Conservation (phyloP, 306 rosid species). For the Acmispon strigosus region DNA sequence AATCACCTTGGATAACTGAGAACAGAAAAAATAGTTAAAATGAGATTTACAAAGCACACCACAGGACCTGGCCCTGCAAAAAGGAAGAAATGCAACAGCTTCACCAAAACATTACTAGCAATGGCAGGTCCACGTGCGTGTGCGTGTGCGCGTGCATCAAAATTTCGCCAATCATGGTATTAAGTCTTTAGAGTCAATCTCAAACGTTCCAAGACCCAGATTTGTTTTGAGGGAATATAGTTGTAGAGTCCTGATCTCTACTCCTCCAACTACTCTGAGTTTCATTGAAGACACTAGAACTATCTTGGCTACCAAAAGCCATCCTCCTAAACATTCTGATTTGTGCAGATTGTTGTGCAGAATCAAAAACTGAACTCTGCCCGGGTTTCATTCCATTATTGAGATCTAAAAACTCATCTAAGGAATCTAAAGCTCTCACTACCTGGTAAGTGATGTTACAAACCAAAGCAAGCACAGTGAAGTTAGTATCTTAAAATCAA, state of each 20-base stretch:
- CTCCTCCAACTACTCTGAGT: conserved; percentile 72
- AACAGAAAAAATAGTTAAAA: neutral
- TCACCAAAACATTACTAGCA: neutral
- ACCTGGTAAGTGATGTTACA: conserved; percentile 37
- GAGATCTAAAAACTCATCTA: conserved; percentile 68
- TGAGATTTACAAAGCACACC: conserved; percentile 41
- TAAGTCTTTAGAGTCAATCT: conserved; percentile 17
- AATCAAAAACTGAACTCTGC: conserved; percentile 64
- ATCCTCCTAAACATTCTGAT: conserved; percentile 77
- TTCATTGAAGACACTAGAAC: conserved; percentile 46
- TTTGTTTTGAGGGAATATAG: conserved; percentile 33
- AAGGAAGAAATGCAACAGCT: conserved; percentile 6
- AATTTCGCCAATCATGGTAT: neutral
- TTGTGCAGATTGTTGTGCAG: conserved; percentile 70
- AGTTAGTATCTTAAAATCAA: neutral
- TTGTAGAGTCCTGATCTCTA: conserved; percentile 36
- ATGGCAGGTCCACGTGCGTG: neutral
- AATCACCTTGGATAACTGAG: conserved; percentile 22
- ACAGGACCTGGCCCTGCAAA: neutral
- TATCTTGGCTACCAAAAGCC: conserved; percentile 89
- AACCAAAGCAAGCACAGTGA: neutral
- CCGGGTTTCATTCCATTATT: conserved; percentile 89
- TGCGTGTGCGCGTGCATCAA: neutral
- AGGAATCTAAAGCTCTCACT: conserved; percentile 81
- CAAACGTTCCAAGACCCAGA: conserved; percentile 54